Evolutionary conservation across 306 rosid species (phyloP).

Genomic region (Dalbergia oliveri): DNA sequence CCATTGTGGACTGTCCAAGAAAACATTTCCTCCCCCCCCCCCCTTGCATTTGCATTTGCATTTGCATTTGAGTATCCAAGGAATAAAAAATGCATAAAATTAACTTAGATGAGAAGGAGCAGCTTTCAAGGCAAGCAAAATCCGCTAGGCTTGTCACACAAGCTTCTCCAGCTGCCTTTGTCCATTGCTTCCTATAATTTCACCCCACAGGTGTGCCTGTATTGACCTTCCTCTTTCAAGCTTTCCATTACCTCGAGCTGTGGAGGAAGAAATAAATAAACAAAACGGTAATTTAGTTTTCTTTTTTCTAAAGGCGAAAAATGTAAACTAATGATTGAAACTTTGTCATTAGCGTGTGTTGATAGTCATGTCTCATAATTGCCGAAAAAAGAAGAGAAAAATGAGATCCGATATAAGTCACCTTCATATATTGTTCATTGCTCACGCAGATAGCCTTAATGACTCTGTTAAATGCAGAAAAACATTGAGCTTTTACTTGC

Average conservation of each 20-base stretch:
- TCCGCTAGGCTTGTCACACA: constrained; percentile 3
- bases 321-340: background rate
- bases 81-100: background rate
- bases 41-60: background rate
- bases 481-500: background rate
- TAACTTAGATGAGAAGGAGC: constrained; percentile 19
- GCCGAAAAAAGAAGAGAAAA: too few relatives aligned
- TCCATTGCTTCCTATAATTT: background rate
- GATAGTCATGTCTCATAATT: too few relatives aligned
- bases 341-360: background rate
- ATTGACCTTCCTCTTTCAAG: constrained; percentile 2
- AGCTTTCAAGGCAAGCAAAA: background rate
- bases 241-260: background rate
- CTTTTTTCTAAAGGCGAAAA: too few relatives aligned
- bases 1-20: background rate
- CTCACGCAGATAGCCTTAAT: background rate
- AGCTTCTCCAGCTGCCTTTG: constrained; percentile 4
- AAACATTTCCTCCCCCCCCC: background rate
- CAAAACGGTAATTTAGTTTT: too few relatives aligned
- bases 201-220: background rate
- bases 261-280: too few relatives aligned
- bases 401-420: background rate
- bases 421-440: background rate
- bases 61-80: constrained; percentile 13
- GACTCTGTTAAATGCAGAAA: background rate